Evolutionary conservation across 73 alveolate species (phyloP), one percentile per base, ranked within the genome.

Genomic region (Paramecium sexaurelia): DNA sequence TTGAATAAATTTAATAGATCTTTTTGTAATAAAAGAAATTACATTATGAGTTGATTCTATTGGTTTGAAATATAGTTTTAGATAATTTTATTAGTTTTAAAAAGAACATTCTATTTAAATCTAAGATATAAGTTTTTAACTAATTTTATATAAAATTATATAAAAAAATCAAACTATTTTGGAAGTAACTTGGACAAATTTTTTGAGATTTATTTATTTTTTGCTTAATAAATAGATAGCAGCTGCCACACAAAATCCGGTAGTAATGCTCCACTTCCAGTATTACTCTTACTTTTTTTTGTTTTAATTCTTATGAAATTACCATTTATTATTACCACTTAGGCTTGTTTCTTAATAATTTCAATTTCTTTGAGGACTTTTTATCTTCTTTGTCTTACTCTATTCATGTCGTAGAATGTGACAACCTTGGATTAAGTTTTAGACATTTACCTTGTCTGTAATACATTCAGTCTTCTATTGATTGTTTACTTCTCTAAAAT

Each of bases 331-430:
- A n/a, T 78, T 78, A 37, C 55, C 55, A 6, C 40, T 78, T 41
- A 45, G 26, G 43, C 55, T 43, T 45, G 20, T 43, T 78, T 78
- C 55, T 43, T 78, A 11, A 41, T 78, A 1, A 19, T 33, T 78
- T 78, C 90, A 2, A 78, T 78, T 45, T 78, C 90, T 24, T 78
- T 45, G 2, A 78, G 73, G 1, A 78, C 55, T 78, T 78, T 78
- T 24, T 56, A 20, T 24, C 90, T 78, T 27, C 75, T 78, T 43
- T 78, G 20, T 78, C 73, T 78, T 0, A 78, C 71, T 43, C 90
- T 78, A 41, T 78, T 78, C 90, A 78, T 78, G 33, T 78, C 90
- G 41, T 78, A 78, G 29, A 78, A 78, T 4, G 90, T 78, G 2
- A 78, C 90, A 29, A 78, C 73, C 90, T 78, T 22, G n/a, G n/a